Evolutionary conservation across 2,329 filamentous ascomycete genomes (phyloP).

Genomic region (Chaetothyriales sp.): DNA sequence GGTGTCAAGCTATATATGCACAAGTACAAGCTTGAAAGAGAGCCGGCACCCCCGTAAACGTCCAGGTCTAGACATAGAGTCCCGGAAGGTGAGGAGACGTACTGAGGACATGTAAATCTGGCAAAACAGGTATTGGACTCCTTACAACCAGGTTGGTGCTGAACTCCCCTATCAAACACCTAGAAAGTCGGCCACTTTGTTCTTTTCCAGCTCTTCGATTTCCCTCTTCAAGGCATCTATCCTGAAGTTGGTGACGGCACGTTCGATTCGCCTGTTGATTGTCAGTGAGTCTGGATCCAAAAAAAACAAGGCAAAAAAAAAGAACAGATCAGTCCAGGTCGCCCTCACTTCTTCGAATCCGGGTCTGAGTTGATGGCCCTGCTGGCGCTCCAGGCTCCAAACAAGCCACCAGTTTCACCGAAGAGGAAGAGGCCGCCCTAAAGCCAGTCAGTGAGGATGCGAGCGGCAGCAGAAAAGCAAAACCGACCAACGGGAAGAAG

Average conservation of each 20-base stretch:
- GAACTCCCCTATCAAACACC: background rate
- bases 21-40: no score
- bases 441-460: slow-evolving; percentile 49
- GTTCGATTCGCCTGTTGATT: slow-evolving; percentile 38
- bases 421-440: slow-evolving; percentile 39
- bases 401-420: slow-evolving; percentile 38
- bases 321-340: no score
- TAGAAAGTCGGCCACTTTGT: slow-evolving; percentile 13
- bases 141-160: background rate
- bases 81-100: background rate
- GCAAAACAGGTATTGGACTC: background rate
- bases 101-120: background rate
- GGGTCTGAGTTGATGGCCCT: slow-evolving; percentile 40
- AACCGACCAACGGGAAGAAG: slow-evolving; percentile 45
- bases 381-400: slow-evolving; percentile 40
- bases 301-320: no score
- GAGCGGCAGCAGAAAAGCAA: slow-evolving; percentile 29
- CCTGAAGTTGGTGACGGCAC: slow-evolving; percentile 46
- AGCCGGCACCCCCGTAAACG: no score
- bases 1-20: no score
- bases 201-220: slow-evolving; percentile 39
- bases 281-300: background rate
- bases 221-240: slow-evolving; percentile 48
- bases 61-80: no score
- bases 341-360: slow-evolving; percentile 26